Evolutionary conservation across 1,284 basidiomycete species (phyloP).

Genomic region (Tylopilus sp.): DNA sequence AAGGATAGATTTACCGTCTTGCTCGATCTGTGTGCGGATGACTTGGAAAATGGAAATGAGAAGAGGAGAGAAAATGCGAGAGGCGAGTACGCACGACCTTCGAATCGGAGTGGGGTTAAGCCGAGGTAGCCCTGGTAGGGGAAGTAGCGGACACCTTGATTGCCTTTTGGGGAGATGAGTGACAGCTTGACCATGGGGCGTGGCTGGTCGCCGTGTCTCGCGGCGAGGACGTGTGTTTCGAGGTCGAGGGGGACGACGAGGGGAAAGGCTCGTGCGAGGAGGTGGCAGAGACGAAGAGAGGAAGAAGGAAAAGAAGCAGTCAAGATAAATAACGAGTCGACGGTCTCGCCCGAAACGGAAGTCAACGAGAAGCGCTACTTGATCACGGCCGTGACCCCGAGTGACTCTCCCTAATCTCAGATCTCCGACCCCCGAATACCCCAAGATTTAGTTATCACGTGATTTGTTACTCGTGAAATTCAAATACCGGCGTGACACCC

Average conservation of each 20-base stretch:
- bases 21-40: constrained; percentile 66
- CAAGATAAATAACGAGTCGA: constrained; percentile 34
- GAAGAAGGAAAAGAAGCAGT: constrained; percentile 32
- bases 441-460: constrained; percentile 27
- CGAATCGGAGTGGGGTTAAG: constrained; percentile 71
- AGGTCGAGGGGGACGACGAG: constrained; percentile 22
- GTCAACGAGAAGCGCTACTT: constrained; percentile 30
- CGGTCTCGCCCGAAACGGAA: constrained; percentile 30
- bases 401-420: constrained; percentile 26
- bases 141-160: constrained; percentile 66
- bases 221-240: constrained; percentile 28
- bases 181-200: constrained; percentile 57
- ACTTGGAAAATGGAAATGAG: constrained; percentile 35
- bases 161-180: constrained; percentile 60
- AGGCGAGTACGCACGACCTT: constrained; percentile 55
- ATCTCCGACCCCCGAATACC: constrained; percentile 16
- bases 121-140: constrained; percentile 75
- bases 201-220: constrained; percentile 27
- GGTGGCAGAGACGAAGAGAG: constrained; percentile 13
- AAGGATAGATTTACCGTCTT: constrained; percentile 60
- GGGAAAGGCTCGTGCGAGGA: constrained; percentile 22
- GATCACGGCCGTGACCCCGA: constrained; percentile 32
- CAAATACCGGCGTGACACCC: constrained; percentile 8
- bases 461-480: constrained; percentile 18
- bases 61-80: constrained; percentile 3